A percentile compares a stretch with the other conserved stretches of the same genome.
Conservation (phyloP, 768 basidiomycete species). For the Thelephora ganbajun region DNA sequence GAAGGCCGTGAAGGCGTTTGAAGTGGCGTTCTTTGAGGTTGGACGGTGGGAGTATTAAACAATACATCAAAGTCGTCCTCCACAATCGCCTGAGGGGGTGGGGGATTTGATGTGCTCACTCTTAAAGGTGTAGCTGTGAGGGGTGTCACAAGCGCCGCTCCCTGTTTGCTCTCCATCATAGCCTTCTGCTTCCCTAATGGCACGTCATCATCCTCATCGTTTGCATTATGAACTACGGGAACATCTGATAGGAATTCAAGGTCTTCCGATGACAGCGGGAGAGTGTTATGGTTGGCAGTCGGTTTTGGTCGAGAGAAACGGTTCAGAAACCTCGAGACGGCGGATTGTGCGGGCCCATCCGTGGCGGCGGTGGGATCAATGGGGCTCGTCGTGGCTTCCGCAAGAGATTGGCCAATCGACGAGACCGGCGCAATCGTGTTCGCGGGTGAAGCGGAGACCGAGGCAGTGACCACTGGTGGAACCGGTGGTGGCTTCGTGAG, state of each 20-base stretch:
- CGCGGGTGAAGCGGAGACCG: slow-evolving; percentile 2
- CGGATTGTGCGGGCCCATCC: slow-evolving; percentile 30
- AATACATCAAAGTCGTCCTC: slow-evolving; percentile 9
- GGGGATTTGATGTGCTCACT: not conserved
- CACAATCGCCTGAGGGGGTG: slow-evolving; percentile 1
- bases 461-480: not conserved
- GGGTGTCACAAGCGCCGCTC: slow-evolving; percentile 12
- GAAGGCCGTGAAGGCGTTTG: slow-evolving; percentile 8
- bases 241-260: slow-evolving; percentile 65
- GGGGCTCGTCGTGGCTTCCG: slow-evolving; percentile 8
- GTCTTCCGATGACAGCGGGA: slow-evolving; percentile 69
- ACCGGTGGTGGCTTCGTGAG: not conserved
- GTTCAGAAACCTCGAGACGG: slow-evolving; percentile 71
- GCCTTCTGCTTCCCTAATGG: slow-evolving; percentile 25
- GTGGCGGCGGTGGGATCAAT: slow-evolving; percentile 10
- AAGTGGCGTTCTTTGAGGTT: slow-evolving; percentile 6
- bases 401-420: slow-evolving; percentile 2
- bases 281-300: slow-evolving; percentile 28
- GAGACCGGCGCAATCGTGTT: slow-evolving; percentile 5
- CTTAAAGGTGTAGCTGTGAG: too few species aligned
- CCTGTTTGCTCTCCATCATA: slow-evolving; percentile 26
- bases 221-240: slow-evolving; percentile 31
- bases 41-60: slow-evolving; percentile 3
- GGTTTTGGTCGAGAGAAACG: slow-evolving; percentile 41
- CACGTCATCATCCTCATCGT: slow-evolving; percentile 19